Conservation (phyloP, 352 stramenopile genomes). For the Globisporangium rhizosaccharum region DNA sequence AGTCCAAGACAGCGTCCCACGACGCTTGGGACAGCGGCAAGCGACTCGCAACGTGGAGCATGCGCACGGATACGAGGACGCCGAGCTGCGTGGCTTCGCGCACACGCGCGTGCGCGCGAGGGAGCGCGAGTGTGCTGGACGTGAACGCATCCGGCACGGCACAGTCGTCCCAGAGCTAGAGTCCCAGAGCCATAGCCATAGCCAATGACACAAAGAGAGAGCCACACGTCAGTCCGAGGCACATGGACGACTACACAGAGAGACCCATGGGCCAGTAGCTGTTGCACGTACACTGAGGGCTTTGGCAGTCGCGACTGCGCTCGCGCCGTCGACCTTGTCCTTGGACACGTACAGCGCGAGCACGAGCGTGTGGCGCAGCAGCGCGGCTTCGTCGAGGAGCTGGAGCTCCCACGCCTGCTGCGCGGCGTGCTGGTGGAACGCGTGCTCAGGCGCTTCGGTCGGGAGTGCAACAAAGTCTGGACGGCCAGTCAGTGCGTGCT, state of each 20-base stretch:
- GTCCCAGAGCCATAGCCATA: conserved; percentile 1
- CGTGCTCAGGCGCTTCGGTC: neutral
- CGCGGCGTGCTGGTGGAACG: conserved; percentile 20
- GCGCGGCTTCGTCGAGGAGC: conserved; percentile 47
- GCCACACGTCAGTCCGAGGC: neutral
- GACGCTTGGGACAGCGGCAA: conserved; percentile 15
- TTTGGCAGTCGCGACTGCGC: conserved; percentile 30
- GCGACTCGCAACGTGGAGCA: conserved; percentile 23
- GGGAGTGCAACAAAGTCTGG: conserved; percentile 33
- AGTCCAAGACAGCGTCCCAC: conserved; percentile 10
- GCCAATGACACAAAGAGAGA: neutral
- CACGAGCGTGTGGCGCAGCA: conserved; percentile 55
- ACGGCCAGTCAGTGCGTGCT: conserved; percentile 18
- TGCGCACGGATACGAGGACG: conserved; percentile 24
- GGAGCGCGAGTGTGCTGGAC: conserved; percentile 13
- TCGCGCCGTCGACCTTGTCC: conserved; percentile 27
- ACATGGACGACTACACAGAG: neutral
- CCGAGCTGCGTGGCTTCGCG: conserved; percentile 28
- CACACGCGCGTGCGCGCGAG: conserved; percentile 15
- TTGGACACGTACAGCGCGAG: conserved; percentile 36
- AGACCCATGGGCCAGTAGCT: neutral
- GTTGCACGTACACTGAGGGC: conserved; percentile 20
- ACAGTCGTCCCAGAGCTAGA: conserved; percentile 21
- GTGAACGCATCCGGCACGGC: conserved; percentile 30
- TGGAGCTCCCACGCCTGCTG: conserved; percentile 52